phyloP scores from a whole-genome alignment of 1,139 yeast species.

The Yamadazyma friedrichii region DNA sequence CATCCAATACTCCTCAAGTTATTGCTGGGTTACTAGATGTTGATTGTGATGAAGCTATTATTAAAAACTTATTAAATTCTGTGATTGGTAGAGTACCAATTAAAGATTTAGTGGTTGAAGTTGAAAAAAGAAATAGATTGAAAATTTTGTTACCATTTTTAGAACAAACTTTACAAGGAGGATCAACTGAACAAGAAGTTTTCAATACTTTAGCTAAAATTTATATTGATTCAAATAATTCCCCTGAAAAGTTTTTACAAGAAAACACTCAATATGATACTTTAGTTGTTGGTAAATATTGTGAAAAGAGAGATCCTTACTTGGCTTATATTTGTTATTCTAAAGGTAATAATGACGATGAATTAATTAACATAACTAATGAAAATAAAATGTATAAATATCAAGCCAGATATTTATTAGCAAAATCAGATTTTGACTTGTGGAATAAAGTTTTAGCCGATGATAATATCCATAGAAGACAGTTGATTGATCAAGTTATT shows the following conservation, averaged over 20 bases:
- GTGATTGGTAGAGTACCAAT: conserved; percentile 96
- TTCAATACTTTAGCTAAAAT: conserved; percentile 95
- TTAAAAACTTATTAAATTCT: conserved; percentile 75
- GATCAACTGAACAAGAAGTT: conserved; percentile 87
- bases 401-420: conserved; percentile 91
- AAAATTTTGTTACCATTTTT: conserved; percentile 89
- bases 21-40: conserved; percentile 95
- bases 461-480: conserved; percentile 85
- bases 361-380: conserved; percentile 85
- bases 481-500: conserved; percentile 87
- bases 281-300: conserved; percentile 91
- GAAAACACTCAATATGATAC: conserved; percentile 91
- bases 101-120: conserved; percentile 85
- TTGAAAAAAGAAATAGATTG: conserved; percentile 92
- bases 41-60: conserved; percentile 90
- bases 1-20: conserved; percentile 93
- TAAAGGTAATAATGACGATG: conserved; percentile 89
- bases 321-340: conserved; percentile 96
- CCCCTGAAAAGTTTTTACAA: conserved; percentile 93
- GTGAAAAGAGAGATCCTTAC: conserved; percentile 99
- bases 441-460: conserved; percentile 78
- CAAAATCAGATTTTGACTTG: conserved; percentile 76
- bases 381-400: conserved; percentile 98
- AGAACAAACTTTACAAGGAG: conserved; percentile 85
- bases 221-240: conserved; percentile 94